These are phyloP conservation scores for Ambrosia trifida DNA, from an alignment of 129 eudicot species.

Conservation along the genomic window DNA sequence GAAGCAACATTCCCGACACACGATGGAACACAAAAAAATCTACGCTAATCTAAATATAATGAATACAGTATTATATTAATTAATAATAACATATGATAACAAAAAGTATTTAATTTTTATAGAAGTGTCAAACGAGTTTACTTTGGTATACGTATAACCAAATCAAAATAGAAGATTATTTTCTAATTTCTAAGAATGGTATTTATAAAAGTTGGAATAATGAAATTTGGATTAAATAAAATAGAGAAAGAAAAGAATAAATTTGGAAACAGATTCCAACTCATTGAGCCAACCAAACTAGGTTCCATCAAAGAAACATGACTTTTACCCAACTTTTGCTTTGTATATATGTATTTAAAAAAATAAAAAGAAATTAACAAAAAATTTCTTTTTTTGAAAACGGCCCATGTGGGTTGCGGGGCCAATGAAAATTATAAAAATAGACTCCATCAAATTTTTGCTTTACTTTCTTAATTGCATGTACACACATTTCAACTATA, in stretches of 20 bases:
- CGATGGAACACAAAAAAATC: too few species aligned
- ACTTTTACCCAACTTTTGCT: slow-evolving; percentile 39
- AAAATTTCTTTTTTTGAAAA: slow-evolving; percentile 50
- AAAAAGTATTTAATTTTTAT: too few species aligned
- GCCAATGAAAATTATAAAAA: slow-evolving; percentile 51
- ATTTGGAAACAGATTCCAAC: slow-evolving; percentile 30
- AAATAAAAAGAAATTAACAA: slow-evolving; percentile 30
- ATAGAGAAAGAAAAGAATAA: slow-evolving; percentile 14
- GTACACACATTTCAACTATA: slow-evolving; percentile 49
- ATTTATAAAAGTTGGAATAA: not conserved
- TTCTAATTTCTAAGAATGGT: too few species aligned
- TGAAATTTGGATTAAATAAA: slow-evolving; percentile 29
- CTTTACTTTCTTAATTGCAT: slow-evolving; percentile 62
- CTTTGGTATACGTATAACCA: too few species aligned
- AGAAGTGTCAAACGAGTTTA: too few species aligned
- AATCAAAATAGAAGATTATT: too few species aligned
- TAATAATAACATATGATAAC: too few species aligned
- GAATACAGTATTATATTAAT: too few species aligned
- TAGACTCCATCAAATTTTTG: slow-evolving; percentile 56
- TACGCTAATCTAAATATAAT: too few species aligned
- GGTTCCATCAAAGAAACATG: slow-evolving; percentile 50
- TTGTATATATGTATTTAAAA: slow-evolving; percentile 20
- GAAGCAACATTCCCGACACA: too few species aligned
- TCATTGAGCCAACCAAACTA: slow-evolving; percentile 47
- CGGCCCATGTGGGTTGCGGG: slow-evolving; percentile 96